Conservation (phyloP, 2,329 filamentous ascomycete species). For the Colletotrichum nymphaeae region DNA sequence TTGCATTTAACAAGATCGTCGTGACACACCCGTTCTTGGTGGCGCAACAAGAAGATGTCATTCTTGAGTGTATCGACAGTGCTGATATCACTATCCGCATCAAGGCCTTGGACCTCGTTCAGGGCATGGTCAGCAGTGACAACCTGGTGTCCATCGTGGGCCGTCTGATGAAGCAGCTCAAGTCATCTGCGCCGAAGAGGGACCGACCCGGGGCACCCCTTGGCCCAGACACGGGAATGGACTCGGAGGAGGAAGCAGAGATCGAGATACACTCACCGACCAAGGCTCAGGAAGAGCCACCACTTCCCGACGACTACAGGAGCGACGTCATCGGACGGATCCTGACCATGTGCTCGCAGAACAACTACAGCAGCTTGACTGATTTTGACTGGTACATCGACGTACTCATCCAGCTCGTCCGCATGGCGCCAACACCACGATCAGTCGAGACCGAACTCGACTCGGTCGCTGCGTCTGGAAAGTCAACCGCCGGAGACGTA, state of each 20-base stretch:
- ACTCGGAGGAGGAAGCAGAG: slow-evolving; percentile 65
- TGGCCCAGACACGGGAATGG: slow-evolving; percentile 48
- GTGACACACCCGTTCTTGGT: slow-evolving; percentile 89
- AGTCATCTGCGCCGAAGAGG: slow-evolving; percentile 67
- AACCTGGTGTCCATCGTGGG: slow-evolving; percentile 88
- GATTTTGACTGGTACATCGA: slow-evolving; percentile 99
- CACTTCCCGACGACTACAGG: slow-evolving; percentile 87
- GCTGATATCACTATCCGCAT: slow-evolving; percentile 95
- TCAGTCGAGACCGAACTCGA: slow-evolving; percentile 51
- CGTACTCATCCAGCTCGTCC: slow-evolving; percentile 85
- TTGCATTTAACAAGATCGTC: slow-evolving; percentile 97
- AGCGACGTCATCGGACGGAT: slow-evolving; percentile 85
- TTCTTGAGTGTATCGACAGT: slow-evolving; percentile 95
- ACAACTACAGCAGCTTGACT: slow-evolving; percentile 85
- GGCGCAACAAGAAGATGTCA: slow-evolving; percentile 93
- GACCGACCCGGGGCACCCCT: slow-evolving; percentile 61
- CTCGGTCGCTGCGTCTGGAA: slow-evolving; percentile 41
- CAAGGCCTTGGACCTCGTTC: slow-evolving; percentile 89
- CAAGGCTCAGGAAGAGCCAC: slow-evolving; percentile 58
- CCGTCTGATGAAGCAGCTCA: slow-evolving; percentile 87
- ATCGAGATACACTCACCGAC: slow-evolving; percentile 50
- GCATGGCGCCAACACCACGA: slow-evolving; percentile 69
- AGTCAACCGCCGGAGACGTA: slow-evolving; percentile 56
- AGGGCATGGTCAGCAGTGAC: slow-evolving; percentile 92
- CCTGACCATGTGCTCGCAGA: slow-evolving; percentile 87